Evolutionary conservation across 2,329 filamentous ascomycete genomes (phyloP), one percentile per base, ranked within the genome.

Genomic region (Fusarium avenaceum): DNA sequence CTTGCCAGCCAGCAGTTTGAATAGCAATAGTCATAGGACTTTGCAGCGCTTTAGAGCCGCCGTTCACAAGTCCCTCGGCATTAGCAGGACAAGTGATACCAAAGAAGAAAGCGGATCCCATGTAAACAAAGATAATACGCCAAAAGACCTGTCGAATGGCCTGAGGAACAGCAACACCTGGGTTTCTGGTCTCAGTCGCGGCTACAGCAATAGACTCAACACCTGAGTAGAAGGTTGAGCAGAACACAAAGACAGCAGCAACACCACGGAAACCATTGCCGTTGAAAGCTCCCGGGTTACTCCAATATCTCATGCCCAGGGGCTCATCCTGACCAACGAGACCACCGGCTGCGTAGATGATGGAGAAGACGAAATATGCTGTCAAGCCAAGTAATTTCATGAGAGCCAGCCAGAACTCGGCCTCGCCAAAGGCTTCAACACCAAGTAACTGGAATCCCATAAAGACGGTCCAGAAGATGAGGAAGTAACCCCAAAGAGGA

Each of bases 321-420:
- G 82, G 80, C 15, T 87, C 85, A 2, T 74, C 72, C n/a, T 82
- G 80, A 8, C 90, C 89, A 11, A 85, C 79, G 13, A 90, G 76
- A n/a, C 90, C 90, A 3, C 89, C 91, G 1, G 89, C 84, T 1
- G 89, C 88, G 70, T 93, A 91, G 59, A 93, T 81, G 60, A 93
- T 90, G 49, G 90, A 86, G 72, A 93, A 92, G 67, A 94, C 81
- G 76, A 92, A 92, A 77, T 91, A 92, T 2, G 90, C 90, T 3
- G 91, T 80, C 2, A 94, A 80, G 2, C 90, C 90, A 4, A 89
- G 76, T 7, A 94, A 84, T 75, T 94, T 94, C 74, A 93, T 79
- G 17, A 90, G 83, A 1, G 91, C 89, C 57, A 94, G 86, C 90
- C 91, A 94, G 74, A 94, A 93, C 74, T 95, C 92, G 11, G 90